Conservation (phyloP, 129 eudicot species). For the Logfia minima region DNA sequence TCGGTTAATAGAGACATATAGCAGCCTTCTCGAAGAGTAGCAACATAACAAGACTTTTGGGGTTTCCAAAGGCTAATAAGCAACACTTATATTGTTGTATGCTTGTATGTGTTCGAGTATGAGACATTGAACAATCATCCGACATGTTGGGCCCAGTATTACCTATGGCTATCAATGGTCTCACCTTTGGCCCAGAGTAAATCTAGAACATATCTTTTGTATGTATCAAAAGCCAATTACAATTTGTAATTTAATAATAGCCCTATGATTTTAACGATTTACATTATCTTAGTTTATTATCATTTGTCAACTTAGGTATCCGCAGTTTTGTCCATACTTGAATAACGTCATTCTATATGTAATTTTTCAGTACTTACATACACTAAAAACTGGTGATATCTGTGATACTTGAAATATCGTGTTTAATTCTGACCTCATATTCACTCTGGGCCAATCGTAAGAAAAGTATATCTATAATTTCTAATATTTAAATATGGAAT, state of each 20-base stretch:
- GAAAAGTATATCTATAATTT: too few species aligned
- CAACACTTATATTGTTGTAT: neutral
- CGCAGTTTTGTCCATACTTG: too few species aligned
- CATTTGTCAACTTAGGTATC: too few species aligned
- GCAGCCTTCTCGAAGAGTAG: too few species aligned
- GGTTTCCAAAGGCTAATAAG: neutral
- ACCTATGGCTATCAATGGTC: neutral
- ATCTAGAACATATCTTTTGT: neutral
- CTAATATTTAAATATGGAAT: too few species aligned
- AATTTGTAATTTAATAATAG: neutral
- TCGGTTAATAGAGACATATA: too few species aligned
- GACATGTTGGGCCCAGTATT: slow-evolving; percentile 1
- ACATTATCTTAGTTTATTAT: neutral
- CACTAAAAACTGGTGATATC: too few species aligned
- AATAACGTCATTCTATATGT: too few species aligned
- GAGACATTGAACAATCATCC: neutral
- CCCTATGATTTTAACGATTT: neutral
- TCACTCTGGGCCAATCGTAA: too few species aligned
- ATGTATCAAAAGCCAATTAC: slow-evolving; percentile 1
- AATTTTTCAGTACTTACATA: too few species aligned
- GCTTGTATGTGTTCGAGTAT: neutral
- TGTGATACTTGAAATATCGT: too few species aligned
- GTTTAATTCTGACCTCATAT: too few species aligned
- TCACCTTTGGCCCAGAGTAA: neutral
- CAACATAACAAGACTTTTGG: neutral